phyloP scores from a whole-genome alignment of 2,329 filamentous ascomycete genomes.

The Cercospora zeina region DNA sequence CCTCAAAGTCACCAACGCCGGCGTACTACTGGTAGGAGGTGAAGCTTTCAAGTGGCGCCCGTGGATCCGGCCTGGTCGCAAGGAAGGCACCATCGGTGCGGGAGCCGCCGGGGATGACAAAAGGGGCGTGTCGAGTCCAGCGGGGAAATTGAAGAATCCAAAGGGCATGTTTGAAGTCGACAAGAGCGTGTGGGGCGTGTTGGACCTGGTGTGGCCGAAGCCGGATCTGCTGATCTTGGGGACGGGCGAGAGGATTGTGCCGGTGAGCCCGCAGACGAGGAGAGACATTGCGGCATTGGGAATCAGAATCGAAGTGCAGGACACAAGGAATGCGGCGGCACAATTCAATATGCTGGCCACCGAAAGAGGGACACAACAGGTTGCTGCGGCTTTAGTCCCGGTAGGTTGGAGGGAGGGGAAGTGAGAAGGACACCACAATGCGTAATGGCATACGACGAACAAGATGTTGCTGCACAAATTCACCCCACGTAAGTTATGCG shows the following conservation, averaged over 20 bases:
- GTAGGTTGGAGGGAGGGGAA: constrained; percentile 71
- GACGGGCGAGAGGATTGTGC: constrained; percentile 71
- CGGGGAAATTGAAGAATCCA: constrained; percentile 62
- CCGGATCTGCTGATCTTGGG: constrained; percentile 94
- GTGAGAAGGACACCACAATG: constrained; percentile 21
- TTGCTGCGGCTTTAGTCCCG: constrained; percentile 85
- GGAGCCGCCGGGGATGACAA: constrained; percentile 41
- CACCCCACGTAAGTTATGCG: neutral
- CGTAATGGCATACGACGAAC: neutral
- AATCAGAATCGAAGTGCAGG: constrained; percentile 81
- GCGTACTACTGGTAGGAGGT: constrained; percentile 76
- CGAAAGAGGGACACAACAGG: constrained; percentile 79
- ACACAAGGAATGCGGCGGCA: constrained; percentile 89
- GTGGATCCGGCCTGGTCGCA: constrained; percentile 58
- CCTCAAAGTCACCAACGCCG: constrained; percentile 65
- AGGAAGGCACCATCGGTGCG: constrained; percentile 42
- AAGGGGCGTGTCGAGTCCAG: constrained; percentile 40
- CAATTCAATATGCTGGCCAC: constrained; percentile 96
- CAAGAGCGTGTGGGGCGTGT: constrained; percentile 68
- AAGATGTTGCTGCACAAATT: too few species aligned
- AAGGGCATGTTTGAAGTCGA: constrained; percentile 81
- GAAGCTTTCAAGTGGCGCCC: constrained; percentile 89
- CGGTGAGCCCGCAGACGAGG: constrained; percentile 73
- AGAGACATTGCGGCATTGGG: constrained; percentile 73
- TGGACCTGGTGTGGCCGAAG: constrained; percentile 81